A percentile compares a stretch with the other conserved stretches of the same genome.
phyloP scores from a whole-genome alignment of 257 asterid species.

The Gynochthodes officinalis region DNA sequence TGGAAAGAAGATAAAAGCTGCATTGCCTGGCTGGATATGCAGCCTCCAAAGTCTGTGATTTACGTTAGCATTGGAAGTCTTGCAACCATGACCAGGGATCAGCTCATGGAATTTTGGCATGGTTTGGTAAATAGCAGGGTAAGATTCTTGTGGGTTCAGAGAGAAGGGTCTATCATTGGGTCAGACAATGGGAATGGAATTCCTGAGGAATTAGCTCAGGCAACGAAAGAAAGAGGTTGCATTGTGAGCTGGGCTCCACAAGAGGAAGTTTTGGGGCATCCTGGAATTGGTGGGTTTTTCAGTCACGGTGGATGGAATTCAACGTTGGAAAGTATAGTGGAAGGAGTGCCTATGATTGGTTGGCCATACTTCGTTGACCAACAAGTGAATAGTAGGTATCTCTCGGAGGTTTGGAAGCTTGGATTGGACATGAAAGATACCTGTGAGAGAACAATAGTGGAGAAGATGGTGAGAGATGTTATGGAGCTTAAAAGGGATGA shows the following conservation, averaged over 20 bases:
- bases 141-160: slow-evolving; percentile 54
- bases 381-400: slow-evolving; percentile 53
- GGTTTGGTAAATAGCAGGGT: slow-evolving; percentile 58
- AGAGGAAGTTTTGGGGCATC: slow-evolving; percentile 55
- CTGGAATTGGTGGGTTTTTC: slow-evolving; percentile 53
- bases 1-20: slow-evolving; percentile 30
- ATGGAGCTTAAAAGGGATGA: slow-evolving; percentile 47
- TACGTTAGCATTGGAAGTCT: slow-evolving; percentile 66
- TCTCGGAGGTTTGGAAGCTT: slow-evolving; percentile 46
- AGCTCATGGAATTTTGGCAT: slow-evolving; percentile 48
- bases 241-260: slow-evolving; percentile 69
- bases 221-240: slow-evolving; percentile 43
- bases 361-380: slow-evolving; percentile 67
- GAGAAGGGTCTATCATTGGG: slow-evolving; percentile 38
- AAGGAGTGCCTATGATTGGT: slow-evolving; percentile 65
- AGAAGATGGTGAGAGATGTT: slow-evolving; percentile 38
- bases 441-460: slow-evolving; percentile 44
- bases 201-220: slow-evolving; percentile 30
- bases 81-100: slow-evolving; percentile 34
- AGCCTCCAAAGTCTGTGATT: slow-evolving; percentile 50
- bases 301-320: slow-evolving; percentile 82
- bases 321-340: slow-evolving; percentile 48
- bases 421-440: slow-evolving; percentile 69
- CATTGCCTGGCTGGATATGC: slow-evolving; percentile 55
- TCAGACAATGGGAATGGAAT: slow-evolving; percentile 12